Conservation (phyloP, 1,284 basidiomycete genomes). For the Moniliella sp. region DNA sequence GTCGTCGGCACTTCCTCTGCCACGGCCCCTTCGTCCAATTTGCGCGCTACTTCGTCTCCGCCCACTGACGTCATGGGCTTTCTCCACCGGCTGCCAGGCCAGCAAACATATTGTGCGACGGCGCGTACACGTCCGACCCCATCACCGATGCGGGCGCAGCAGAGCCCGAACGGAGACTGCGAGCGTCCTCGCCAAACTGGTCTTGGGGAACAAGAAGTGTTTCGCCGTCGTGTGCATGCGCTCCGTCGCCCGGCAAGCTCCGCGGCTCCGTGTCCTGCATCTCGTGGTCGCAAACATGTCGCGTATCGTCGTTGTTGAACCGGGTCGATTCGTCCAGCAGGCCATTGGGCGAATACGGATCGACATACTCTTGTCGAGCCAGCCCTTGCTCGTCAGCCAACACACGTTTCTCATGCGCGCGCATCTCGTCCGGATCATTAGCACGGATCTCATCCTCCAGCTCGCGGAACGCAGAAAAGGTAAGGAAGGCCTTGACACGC, state of each 20-base stretch:
- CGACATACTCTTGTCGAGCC: conserved; percentile 35
- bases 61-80: no score
- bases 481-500: conserved; percentile 61
- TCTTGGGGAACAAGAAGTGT: no score
- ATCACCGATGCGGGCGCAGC: conserved; percentile 12
- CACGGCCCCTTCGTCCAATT: conserved; percentile 44
- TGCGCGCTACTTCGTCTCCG: no score
- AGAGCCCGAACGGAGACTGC: conserved; percentile 14
- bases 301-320: conserved; percentile 36
- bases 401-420: conserved; percentile 39
- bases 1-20: conserved; percentile 65
- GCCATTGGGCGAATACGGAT: conserved; percentile 43
- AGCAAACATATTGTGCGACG: conserved; percentile 74
- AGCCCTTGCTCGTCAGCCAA: conserved; percentile 49
- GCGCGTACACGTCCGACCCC: conserved; percentile 46
- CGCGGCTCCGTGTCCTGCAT: no score
- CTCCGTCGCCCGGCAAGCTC: conserved; percentile 29
- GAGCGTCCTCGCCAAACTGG: conserved; percentile 12
- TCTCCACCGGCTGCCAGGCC: conserved; percentile 50
- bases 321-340: conserved; percentile 31
- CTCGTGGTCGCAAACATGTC: no score
- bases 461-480: conserved; percentile 62
- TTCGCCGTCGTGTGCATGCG: conserved; percentile 15
- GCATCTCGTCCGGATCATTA: conserved; percentile 42
- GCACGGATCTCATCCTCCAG: conserved; percentile 70